Percentiles rank a stretch among this genome's conserved stretches.
Conservation (phyloP, 352 stramenopile genomes). For the Phytophthora boehmeriae region DNA sequence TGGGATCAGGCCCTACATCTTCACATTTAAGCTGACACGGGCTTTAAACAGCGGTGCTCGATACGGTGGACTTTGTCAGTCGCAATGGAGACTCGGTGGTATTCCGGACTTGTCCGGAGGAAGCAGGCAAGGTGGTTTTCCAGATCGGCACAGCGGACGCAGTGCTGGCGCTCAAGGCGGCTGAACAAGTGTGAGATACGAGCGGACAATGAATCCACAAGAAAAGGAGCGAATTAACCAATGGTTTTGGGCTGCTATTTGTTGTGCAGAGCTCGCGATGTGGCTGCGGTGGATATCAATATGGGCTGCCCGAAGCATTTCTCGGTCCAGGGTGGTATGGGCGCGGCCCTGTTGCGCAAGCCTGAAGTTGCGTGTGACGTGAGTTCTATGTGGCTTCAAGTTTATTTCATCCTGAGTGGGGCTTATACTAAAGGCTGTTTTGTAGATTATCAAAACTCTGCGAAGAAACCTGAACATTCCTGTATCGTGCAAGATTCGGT, state of each 20-base stretch:
- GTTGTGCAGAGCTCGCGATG: constrained; percentile 67
- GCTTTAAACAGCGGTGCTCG: constrained; percentile 52
- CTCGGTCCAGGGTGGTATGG: constrained; percentile 92
- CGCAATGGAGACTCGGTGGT: constrained; percentile 85
- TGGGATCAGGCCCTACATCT: background rate
- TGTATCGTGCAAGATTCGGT: constrained; percentile 89
- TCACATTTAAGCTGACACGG: background rate
- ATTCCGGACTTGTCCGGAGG: constrained; percentile 87
- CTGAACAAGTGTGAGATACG: constrained; percentile 69
- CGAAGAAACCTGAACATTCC: constrained; percentile 81
- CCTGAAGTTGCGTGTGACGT: constrained; percentile 88
- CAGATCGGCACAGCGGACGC: constrained; percentile 89
- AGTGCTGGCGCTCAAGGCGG: constrained; percentile 76
- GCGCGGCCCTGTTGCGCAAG: constrained; percentile 88
- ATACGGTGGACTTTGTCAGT: constrained; percentile 91
- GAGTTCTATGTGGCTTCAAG: constrained; percentile 9
- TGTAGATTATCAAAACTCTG: constrained; percentile 83
- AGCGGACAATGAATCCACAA: background rate
- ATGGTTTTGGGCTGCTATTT: background rate
- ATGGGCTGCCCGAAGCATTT: constrained; percentile 96
- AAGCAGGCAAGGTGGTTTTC: constrained; percentile 86
- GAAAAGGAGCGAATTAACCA: background rate
- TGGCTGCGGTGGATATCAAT: constrained; percentile 93
- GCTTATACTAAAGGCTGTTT: background rate
- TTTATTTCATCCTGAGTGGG: background rate